These are phyloP conservation scores for Hysterangium stoloniferum DNA, from an alignment of 768 basidiomycete species.

Conservation along the genomic window DNA sequence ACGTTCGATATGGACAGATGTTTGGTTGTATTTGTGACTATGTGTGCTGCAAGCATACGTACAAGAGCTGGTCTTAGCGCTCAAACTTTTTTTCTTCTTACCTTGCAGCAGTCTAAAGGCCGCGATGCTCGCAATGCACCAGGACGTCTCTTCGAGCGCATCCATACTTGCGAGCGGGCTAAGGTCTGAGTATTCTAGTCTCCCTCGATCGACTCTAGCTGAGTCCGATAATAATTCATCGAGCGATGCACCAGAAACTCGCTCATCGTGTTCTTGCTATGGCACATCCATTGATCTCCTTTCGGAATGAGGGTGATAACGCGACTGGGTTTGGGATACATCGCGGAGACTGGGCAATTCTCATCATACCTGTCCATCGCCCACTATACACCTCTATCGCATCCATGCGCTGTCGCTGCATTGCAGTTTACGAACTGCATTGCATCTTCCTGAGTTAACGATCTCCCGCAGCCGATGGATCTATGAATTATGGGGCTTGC, in stretches of 20 bases:
- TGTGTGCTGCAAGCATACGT: neutral
- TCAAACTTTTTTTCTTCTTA: neutral
- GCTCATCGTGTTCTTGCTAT: conserved; percentile 22
- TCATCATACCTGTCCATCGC: neutral
- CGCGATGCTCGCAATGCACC: conserved; percentile 61
- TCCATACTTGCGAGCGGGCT: conserved; percentile 59
- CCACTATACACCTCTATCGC: conserved; percentile 9
- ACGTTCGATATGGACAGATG: neutral
- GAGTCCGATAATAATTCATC: conserved; percentile 49
- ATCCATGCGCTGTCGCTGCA: neutral
- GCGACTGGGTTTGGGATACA: conserved; percentile 42
- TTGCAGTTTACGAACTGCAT: neutral
- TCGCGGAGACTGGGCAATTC: conserved; percentile 44
- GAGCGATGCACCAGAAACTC: conserved; percentile 64
- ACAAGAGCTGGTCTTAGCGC: neutral
- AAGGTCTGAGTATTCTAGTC: conserved; percentile 74
- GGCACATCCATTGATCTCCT: conserved; percentile 37
- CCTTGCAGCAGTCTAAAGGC: conserved; percentile 42
- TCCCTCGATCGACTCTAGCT: conserved; percentile 55
- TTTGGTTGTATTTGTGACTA: neutral
- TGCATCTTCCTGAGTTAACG: neutral
- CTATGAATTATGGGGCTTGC: neutral
- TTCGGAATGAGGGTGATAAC: conserved; percentile 27
- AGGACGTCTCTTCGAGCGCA: conserved; percentile 22
- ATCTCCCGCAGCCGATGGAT: neutral